phyloP scores from a whole-genome alignment of 179 eudicot genomes.

The Vitellaria paradoxa region DNA sequence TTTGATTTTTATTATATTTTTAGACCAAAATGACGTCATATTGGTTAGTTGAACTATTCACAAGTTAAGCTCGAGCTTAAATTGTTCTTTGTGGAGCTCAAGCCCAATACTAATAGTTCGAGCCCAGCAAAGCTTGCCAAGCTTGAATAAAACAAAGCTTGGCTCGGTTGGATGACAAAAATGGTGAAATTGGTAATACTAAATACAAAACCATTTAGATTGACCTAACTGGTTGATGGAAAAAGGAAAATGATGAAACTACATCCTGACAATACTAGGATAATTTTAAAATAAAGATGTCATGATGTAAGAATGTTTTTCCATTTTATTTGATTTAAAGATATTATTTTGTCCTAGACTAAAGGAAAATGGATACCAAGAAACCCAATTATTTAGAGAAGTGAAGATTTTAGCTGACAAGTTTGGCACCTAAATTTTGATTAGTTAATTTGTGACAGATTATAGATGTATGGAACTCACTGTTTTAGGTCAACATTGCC shows the following conservation, averaged over 20 bases:
- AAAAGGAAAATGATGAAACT: background rate
- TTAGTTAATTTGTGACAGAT: background rate
- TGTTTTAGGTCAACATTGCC: background rate
- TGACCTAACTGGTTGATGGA: no score
- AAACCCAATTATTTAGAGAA: background rate
- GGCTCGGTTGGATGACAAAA: no score
- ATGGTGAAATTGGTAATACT: no score
- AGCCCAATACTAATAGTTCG: no score
- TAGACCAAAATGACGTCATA: no score
- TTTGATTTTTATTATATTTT: no score
- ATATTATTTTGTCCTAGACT: background rate
- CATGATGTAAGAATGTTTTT: background rate
- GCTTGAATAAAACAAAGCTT: no score
- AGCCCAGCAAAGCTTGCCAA: no score
- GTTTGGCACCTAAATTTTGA: background rate
- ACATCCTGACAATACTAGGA: background rate
- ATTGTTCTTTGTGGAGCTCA: no score
- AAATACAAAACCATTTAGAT: no score
- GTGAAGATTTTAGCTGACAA: background rate
- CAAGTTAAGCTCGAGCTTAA: no score
- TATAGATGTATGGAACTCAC: background rate
- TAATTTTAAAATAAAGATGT: background rate
- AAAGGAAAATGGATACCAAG: background rate
- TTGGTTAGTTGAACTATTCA: no score
- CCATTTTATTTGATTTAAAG: background rate